Conservation (phyloP, 495 filamentous ascomycete species). For the Sordaria brevicollis region DNA sequence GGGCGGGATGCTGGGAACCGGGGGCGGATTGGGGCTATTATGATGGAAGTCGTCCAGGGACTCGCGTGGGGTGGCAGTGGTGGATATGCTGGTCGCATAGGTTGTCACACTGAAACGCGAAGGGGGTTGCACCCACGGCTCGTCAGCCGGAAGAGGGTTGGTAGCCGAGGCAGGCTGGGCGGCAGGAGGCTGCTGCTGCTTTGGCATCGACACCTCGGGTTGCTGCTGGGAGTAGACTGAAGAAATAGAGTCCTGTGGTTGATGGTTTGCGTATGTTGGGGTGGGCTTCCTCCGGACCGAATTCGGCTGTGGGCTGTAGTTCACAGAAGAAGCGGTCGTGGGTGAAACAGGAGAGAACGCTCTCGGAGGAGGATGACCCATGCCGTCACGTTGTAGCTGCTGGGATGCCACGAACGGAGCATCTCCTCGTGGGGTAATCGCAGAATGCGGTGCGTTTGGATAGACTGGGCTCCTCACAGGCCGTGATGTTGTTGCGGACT, state of each 20-base stretch:
- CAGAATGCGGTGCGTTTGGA: slow-evolving; percentile 26
- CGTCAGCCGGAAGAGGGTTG: slow-evolving; percentile 1
- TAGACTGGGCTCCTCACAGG: slow-evolving; percentile 16
- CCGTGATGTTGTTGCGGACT: slow-evolving; percentile 9
- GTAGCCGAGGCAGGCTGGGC: slow-evolving; percentile 7
- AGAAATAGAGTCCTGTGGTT: slow-evolving; percentile 26
- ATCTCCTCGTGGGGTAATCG: slow-evolving; percentile 10
- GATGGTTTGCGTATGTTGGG: slow-evolving; percentile 17
- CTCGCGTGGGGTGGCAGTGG: slow-evolving; percentile 45
- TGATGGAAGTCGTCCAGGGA: slow-evolving; percentile 30
- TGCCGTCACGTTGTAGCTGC: slow-evolving; percentile 13
- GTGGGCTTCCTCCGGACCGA: slow-evolving; percentile 31
- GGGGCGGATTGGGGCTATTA: slow-evolving; percentile 16
- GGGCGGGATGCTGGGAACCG: slow-evolving; percentile 22
- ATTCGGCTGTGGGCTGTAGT: slow-evolving; percentile 13
- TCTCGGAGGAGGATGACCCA: slow-evolving; percentile 1
- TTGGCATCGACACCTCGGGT: not conserved
- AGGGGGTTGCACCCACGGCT: slow-evolving; percentile 38
- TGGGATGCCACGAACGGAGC: slow-evolving; percentile 18
- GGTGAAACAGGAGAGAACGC: slow-evolving; percentile 1
- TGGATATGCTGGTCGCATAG: slow-evolving; percentile 42
- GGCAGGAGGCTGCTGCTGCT: slow-evolving; percentile 11
- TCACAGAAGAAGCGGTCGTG: slow-evolving; percentile 5
- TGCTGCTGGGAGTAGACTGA: slow-evolving; percentile 27
- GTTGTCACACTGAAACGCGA: slow-evolving; percentile 71